Conservation (phyloP, 768 basidiomycete species). For the Amanita rimosa region DNA sequence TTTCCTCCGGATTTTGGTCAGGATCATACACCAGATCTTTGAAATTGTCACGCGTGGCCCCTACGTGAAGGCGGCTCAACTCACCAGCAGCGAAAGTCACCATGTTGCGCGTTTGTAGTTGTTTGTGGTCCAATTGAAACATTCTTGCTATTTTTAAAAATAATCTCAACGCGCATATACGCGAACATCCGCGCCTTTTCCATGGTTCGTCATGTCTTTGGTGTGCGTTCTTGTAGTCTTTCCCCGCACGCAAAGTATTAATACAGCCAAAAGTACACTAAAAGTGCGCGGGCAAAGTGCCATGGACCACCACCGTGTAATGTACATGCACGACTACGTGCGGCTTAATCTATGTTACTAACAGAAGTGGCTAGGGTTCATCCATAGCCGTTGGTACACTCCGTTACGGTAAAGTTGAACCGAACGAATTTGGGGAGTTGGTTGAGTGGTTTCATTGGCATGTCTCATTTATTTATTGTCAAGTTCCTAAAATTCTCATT, state of each 20-base stretch:
- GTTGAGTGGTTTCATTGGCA: conserved; percentile 77
- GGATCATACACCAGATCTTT: conserved; percentile 56
- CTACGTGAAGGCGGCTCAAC: neutral
- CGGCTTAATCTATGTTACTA: neutral
- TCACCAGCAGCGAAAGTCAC: neutral
- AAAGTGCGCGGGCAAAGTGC: conserved; percentile 57
- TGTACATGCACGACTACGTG: conserved; percentile 12
- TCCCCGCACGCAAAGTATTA: neutral
- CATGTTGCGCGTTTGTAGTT: neutral
- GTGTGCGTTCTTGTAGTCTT: neutral
- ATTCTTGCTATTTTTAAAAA: neutral
- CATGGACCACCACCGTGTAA: conserved; percentile 53
- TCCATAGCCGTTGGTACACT: conserved; percentile 43
- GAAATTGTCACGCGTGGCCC: neutral
- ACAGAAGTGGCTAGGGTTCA: conserved; percentile 23
- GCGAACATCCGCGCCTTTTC: neutral
- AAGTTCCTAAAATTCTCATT: conserved; percentile 1
- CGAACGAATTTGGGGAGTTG: conserved; percentile 41
- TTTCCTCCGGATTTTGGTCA: conserved; percentile 75
- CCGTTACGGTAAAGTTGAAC: conserved; percentile 48
- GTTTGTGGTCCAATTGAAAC: neutral
- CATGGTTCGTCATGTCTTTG: conserved; percentile 11
- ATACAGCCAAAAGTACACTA: conserved; percentile 47
- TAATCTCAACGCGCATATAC: neutral
- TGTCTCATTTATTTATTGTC: conserved; percentile 7